These are phyloP conservation scores for Eucalyptus marginata DNA, from an alignment of 345 rosid genomes.

Conservation along the genomic window DNA sequence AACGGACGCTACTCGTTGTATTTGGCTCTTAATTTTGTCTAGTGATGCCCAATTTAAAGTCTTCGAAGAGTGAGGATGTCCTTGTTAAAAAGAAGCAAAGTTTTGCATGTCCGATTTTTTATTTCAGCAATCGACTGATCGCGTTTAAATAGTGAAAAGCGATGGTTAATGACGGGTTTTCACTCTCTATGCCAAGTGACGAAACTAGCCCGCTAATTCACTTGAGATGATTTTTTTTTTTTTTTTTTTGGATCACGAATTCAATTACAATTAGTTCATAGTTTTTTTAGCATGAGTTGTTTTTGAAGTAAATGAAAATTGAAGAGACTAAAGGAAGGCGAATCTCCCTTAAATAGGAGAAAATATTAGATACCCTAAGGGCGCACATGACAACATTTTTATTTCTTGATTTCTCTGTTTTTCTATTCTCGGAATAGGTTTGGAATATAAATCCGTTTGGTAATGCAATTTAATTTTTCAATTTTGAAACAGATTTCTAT, in stretches of 20 bases:
- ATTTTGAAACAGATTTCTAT: too few relatives aligned
- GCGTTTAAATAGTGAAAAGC: accelerated
- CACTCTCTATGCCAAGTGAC: background rate
- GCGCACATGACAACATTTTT: too few relatives aligned
- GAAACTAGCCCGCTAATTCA: background rate
- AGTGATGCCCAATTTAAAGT: background rate
- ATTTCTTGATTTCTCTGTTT: too few relatives aligned
- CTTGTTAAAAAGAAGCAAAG: background rate
- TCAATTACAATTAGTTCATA: accelerated
- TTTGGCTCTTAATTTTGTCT: background rate
- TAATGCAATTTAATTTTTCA: too few relatives aligned
- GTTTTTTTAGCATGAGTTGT: too few relatives aligned
- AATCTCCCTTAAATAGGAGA: too few relatives aligned
- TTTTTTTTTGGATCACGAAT: too few relatives aligned
- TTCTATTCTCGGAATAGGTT: too few relatives aligned
- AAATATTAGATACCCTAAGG: too few relatives aligned
- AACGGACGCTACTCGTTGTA: accelerated
- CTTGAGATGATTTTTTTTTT: background rate
- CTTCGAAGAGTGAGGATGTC: background rate
- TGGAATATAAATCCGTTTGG: too few relatives aligned
- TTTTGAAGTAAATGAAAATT: background rate
- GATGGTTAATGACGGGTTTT: accelerated
- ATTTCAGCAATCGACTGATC: accelerated
- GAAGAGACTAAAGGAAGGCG: background rate
- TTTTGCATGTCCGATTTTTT: accelerated